phyloP scores from a whole-genome alignment of 2,329 filamentous ascomycete species.

The Trichoderma koningii region DNA sequence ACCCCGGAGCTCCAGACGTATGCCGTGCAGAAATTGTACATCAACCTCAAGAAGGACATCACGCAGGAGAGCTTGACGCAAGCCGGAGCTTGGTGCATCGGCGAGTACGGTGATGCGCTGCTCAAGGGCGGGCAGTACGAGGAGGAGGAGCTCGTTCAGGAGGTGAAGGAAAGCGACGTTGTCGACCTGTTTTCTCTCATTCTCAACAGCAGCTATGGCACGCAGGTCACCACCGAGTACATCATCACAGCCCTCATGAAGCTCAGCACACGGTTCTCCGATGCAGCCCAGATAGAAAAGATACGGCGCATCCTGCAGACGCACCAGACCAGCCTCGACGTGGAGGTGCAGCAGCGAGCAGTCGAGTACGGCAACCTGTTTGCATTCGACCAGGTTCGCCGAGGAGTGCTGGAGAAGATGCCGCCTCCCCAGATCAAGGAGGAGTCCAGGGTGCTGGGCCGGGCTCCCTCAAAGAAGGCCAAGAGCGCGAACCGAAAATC shows the following conservation, averaged over 20 bases:
- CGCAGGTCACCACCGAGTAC: conserved; percentile 89
- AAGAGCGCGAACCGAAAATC: conserved; percentile 73
- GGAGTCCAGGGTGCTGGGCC: conserved; percentile 85
- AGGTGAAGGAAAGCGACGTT: conserved; percentile 84
- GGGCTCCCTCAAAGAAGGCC: conserved; percentile 66
- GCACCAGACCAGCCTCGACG: conserved; percentile 83
- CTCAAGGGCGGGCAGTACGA: conserved; percentile 88
- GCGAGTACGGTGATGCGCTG: conserved; percentile 92
- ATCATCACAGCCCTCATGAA: conserved; percentile 96
- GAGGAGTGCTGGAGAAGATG: conserved; percentile 95
- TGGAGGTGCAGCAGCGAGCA: conserved; percentile 93
- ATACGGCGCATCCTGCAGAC: conserved; percentile 75
- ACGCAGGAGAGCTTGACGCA: conserved; percentile 95
- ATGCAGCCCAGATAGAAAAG: conserved; percentile 82
- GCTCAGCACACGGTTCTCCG: conserved; percentile 82
- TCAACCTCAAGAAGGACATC: conserved; percentile 90
- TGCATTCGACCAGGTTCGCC: conserved; percentile 79
- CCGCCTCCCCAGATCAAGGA: conserved; percentile 95
- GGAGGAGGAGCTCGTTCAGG: conserved; percentile 81
- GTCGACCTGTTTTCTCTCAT: conserved; percentile 92
- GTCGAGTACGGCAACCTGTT: conserved; percentile 98
- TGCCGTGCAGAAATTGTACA: conserved; percentile 91
- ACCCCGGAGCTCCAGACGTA: conserved; percentile 95
- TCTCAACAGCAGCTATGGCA: conserved; percentile 91
- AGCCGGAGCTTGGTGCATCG: conserved; percentile 94